Percentiles rank a stretch among this genome's conserved stretches.
Evolutionary conservation across 2,329 filamentous ascomycete genomes (phyloP).

Genomic region (Sporothrix pallida): DNA sequence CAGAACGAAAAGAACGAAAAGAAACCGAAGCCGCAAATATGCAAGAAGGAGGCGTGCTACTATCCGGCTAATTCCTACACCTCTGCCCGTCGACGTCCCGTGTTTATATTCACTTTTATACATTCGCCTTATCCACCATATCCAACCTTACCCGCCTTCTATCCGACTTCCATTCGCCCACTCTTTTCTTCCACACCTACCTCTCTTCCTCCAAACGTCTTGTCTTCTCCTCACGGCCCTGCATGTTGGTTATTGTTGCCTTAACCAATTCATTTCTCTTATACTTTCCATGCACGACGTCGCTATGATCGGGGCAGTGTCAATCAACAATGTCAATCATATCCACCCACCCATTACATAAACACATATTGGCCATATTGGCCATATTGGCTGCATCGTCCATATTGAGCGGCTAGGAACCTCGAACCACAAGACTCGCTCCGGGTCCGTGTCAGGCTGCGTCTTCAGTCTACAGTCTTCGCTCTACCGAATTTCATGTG

Average conservation of each 20-base stretch:
- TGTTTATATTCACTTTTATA: background rate
- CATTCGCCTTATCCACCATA: background rate
- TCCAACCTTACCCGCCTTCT: too few relatives aligned
- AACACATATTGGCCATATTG: background rate
- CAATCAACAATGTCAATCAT: too few relatives aligned
- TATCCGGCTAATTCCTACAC: slow-evolving; percentile 25
- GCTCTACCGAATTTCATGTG: background rate
- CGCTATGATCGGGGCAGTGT: too few relatives aligned
- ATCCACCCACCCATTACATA: too few relatives aligned
- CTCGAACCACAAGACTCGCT: slow-evolving; percentile 5
- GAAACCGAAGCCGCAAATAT: too few relatives aligned
- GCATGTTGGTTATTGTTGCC: too few relatives aligned
- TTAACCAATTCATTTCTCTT: too few relatives aligned
- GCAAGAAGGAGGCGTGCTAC: background rate
- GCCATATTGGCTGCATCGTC: background rate
- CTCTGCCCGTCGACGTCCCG: background rate
- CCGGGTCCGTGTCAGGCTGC: background rate
- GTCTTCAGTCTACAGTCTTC: background rate
- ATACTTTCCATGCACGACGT: too few relatives aligned
- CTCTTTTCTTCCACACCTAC: too few relatives aligned
- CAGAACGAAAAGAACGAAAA: background rate
- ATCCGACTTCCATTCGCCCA: too few relatives aligned
- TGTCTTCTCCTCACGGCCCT: too few relatives aligned
- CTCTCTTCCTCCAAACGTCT: too few relatives aligned
- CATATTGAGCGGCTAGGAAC: background rate